Base-by-base conservation (phyloP, 805 yeast species). In the Teunomyces funiuensis region DNA sequence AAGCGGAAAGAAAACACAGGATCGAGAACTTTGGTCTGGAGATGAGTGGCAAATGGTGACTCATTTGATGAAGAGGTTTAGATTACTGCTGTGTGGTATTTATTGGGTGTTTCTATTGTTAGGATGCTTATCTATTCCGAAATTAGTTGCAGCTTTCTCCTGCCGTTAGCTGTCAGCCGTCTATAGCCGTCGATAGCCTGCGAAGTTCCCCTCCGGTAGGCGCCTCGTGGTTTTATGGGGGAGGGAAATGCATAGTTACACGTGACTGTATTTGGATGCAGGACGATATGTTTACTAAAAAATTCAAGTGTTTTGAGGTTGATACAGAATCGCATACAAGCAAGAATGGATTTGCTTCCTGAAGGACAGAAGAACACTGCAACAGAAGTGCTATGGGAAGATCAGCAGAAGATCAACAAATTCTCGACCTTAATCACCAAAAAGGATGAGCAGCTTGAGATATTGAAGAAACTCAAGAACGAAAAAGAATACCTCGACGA, bases 401-500 rank as follows among this genome's bases (percentile, higher is more conserved):
- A 91, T 60, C 99, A 91, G 66, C 82, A 85, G 58, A 79, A 79
- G 57, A 91, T 91, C 69, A 93, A 91, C 64, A 80, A 80, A 59
- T 91, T 93, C 58, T 87, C 96, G 11, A 85, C 89, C 34, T 71
- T 89, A 47, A 87, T 89, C 45, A 71, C 82, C 49, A 80, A 83
- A 45, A 82, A 83, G 50, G 88, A 86, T 49, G 72, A 73, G 14
- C 59, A 82, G 10, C 69, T 74, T 23, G 74, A 64, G 14, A 73
- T 73, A 37, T 66, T 85, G 26, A 65, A 69, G 15, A 64, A 65
- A 41, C 68, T 73, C 46, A 69, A 74, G 51, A 76, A 79, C 45
- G 96, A 88, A 53, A 87, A 88, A 51, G 97, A 89, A 55, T 88
- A 87, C 54, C 66, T 91, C 22, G 96, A 88, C 51, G 98, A 91